These are phyloP conservation scores for Chaetomiaceae sp. DNA, from an alignment of 2,329 filamentous ascomycete species.

Conservation along the genomic window DNA sequence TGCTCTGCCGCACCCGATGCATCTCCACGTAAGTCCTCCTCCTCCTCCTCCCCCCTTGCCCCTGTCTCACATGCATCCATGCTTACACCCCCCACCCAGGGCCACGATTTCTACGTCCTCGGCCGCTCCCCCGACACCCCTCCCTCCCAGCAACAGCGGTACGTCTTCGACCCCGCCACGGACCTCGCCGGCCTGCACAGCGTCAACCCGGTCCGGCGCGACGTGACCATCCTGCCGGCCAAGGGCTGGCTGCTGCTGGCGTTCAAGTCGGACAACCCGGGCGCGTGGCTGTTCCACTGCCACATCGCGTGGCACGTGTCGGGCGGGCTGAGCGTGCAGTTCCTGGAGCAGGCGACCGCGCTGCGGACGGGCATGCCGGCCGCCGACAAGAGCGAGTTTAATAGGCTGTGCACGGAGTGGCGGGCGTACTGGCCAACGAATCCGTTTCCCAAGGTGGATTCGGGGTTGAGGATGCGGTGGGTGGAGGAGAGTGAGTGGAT, in stretches of 20 bases:
- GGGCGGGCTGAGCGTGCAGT: not conserved
- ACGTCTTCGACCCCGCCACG: not conserved
- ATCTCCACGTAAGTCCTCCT: too few relatives aligned
- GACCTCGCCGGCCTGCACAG: not conserved
- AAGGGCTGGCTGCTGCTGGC: not conserved
- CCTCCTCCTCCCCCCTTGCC: too few relatives aligned
- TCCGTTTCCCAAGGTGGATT: too few relatives aligned
- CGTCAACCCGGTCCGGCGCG: not conserved
- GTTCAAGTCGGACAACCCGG: not conserved
- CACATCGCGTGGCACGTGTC: not conserved
- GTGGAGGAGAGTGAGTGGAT: too few relatives aligned
- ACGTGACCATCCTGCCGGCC: not conserved
- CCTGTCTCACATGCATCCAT: too few relatives aligned
- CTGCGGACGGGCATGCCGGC: not conserved
- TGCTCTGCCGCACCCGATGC: constrained; percentile 2
- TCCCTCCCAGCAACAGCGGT: not conserved
- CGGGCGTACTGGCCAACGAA: too few relatives aligned
- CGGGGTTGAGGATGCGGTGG: too few relatives aligned
- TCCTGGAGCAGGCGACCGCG: not conserved
- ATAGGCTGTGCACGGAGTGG: too few relatives aligned
- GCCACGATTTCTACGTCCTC: constrained; percentile 2
- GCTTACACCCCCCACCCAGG: too few relatives aligned
- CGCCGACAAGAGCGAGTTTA: too few relatives aligned
- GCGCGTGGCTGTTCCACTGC: not conserved
- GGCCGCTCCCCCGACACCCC: not conserved